Evolutionary conservation across 805 yeast genomes (phyloP), one percentile per base, ranked within the genome.

Genomic region (Martiniozyma abietophila): DNA sequence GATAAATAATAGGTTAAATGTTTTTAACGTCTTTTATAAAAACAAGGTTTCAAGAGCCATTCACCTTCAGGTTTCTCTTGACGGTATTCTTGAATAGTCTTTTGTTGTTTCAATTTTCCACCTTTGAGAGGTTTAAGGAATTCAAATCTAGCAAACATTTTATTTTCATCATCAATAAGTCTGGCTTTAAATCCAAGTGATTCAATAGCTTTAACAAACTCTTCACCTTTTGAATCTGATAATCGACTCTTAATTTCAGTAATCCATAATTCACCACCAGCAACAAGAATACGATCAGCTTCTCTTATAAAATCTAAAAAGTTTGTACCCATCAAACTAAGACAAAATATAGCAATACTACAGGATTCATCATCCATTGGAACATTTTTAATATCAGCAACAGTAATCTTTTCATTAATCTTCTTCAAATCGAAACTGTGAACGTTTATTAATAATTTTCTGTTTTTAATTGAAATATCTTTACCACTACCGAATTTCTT

Each of bases 251-350:
- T 89, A 59, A 92, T 92, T 54, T 92, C 99, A 2, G 97, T 92
- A 30, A 92, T 85, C 98, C 98, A 92, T 30, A 92, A 61, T 54
- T 89, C 95, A 18, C 99, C 97, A 40, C 85, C 69, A 27, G 95
- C 95, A 8, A 85, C 78, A 34, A 92, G 63, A 12, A 92, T 65
- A 49, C 99, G 68, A 51, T 81, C 69, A 1, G 96, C 97, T 54
- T 92, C 99, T 38, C 76, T 67, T 34, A 92, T 74, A 52, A 92
- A 92, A 53, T 92, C 97, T 41, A 88, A 62, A 53, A 89, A 86
- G 53, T 92, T 92, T 4, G 97, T 89, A 4, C 99, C 98, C 99
- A 92, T 92, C 39, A 92, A 64, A 0, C 97, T 92, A 32, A 92
- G 66, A 57, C 98, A 92, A 58, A 88, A 92, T 5, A 92, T 72